A percentile compares a stretch with the other conserved stretches of the same genome.
Evolutionary conservation across 1,284 basidiomycete species (phyloP).

Genomic region (Caloboletus inedulis): DNA sequence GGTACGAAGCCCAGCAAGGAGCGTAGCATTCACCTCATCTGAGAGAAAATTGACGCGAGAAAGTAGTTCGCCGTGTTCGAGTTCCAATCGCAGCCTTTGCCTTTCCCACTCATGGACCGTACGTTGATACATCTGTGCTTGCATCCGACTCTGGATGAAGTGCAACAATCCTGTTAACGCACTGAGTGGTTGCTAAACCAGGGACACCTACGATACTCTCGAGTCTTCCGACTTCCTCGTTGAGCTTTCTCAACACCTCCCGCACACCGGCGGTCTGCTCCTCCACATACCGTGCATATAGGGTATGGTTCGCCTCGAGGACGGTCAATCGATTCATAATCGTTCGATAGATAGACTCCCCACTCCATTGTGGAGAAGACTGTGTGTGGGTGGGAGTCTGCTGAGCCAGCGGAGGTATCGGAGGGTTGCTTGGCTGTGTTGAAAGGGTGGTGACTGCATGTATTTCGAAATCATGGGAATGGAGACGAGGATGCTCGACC

Average conservation of each 20-base stretch:
- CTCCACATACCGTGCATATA: conserved; percentile 87
- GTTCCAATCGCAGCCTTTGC: conserved; percentile 63
- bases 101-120: conserved; percentile 69
- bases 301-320: conserved; percentile 85
- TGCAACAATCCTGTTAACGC: neutral
- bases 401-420: neutral
- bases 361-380: conserved; percentile 32
- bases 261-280: conserved; percentile 82
- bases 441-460: conserved; percentile 2
- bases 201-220: conserved; percentile 66
- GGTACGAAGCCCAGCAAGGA: neutral
- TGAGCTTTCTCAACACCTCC: conserved; percentile 73
- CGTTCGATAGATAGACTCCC: conserved; percentile 95
- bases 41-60: conserved; percentile 67
- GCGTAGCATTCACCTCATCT: conserved; percentile 56
- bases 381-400: conserved; percentile 10
- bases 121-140: conserved; percentile 63
- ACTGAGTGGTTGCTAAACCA: neutral
- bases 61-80: conserved; percentile 65
- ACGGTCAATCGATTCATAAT: conserved; percentile 91
- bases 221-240: conserved; percentile 76
- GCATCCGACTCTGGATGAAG: conserved; percentile 54
- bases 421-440: conserved; percentile 4
- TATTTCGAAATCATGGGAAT: conserved; percentile 9
- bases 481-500: conserved; percentile 6